Evolutionary conservation across 2,329 filamentous ascomycete genomes (phyloP), one percentile per base, ranked within the genome.

Genomic region (Botrytis byssoidea): DNA sequence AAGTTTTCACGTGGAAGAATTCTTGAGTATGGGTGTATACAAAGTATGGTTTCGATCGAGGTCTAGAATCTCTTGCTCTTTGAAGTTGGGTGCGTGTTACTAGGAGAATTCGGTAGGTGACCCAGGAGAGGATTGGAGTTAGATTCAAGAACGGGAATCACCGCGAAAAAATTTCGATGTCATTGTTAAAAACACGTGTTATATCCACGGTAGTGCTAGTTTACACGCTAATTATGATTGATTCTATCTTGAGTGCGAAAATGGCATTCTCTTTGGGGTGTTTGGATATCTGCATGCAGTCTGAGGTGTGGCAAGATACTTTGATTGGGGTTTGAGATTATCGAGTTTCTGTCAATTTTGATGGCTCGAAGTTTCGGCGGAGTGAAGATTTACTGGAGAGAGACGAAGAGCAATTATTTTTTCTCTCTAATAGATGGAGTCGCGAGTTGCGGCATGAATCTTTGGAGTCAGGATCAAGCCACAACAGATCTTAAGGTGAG

Each of bases 341-440:
- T 29, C 6, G 51, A 55, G 14, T 8, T 55, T 3, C 29, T 29
- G 25, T 29, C 1, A 0, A 7, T 5, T 29, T 18, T 4, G n/a
- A 55, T 55, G 3, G 0, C 4, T 8, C 3, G 14, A 29, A 16
- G n/a, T 29, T 0, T 29, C 16, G n/a, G 0, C 18, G 6, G n/a
- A 18, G 25, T 29, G 51, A 8, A 29, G 6, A 8, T 55, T 3
- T 55, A 18, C 51, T 55, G n/a, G 51, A 0, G 51, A 29, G 51
- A 4, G n/a, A 51, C 25, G 14, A 51, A 55, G n/a, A 55, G 46
- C 0, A 0, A 10, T 4, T 32, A 32, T 32, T 32, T 32, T 32
- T 0, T 48, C 10, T 9, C 0, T 48, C 9, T 48, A 1, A 48
- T 10, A 48, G 46, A 7, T 10, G 3, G 8, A 25, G 8, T 48